phyloP scores from a whole-genome alignment of 129 eudicot species.

The Oenanthe sinensis region DNA sequence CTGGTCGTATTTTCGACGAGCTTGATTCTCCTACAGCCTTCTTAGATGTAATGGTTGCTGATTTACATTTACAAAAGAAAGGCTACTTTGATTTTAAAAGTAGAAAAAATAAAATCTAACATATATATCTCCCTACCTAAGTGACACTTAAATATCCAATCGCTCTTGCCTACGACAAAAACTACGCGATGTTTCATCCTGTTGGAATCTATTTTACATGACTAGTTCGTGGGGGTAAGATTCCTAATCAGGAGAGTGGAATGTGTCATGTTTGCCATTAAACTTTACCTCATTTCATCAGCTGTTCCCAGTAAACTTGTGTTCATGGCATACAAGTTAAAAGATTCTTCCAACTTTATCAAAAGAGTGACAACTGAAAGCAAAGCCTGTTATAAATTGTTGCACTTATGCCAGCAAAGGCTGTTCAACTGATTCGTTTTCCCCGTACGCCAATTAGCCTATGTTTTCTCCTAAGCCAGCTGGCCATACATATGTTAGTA shows the following conservation, averaged over 20 bases:
- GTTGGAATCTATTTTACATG: not conserved
- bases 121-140: no score
- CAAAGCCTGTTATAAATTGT: conserved; percentile 1
- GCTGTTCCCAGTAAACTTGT: not conserved
- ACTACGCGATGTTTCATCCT: not conserved
- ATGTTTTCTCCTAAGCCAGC: no score
- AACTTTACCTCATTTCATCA: not conserved
- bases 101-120: no score
- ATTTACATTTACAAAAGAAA: no score
- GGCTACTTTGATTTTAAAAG: no score
- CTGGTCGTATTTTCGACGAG: no score
- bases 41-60: no score
- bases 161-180: not conserved
- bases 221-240: not conserved
- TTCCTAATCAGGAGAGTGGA: not conserved
- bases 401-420: not conserved
- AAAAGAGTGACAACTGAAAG: not conserved
- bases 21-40: no score
- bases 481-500: no score
- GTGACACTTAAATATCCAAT: no score
- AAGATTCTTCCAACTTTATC: not conserved
- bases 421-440: not conserved
- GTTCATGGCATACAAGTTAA: not conserved
- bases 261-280: not conserved
- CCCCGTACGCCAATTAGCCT: not conserved